Evolutionary conservation across 1,284 basidiomycete genomes (phyloP).

Genomic region (Pseudozyma thailandica): DNA sequence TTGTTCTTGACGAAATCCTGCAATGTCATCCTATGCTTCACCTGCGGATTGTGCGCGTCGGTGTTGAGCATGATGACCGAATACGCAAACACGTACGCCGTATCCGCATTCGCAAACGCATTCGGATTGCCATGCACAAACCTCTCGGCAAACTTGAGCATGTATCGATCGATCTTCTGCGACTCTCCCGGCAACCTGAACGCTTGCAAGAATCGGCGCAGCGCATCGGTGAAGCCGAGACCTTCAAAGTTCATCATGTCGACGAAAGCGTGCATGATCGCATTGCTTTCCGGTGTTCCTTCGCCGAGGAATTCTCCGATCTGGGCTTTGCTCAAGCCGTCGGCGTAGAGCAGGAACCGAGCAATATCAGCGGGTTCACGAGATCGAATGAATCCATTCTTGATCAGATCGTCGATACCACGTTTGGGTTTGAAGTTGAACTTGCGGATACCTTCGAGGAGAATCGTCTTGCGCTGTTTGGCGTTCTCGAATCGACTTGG

Average conservation of each 20-base stretch:
- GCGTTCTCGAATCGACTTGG: slow-evolving; percentile 93
- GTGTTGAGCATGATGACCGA: slow-evolving; percentile 69
- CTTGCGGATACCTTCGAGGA: slow-evolving; percentile 94
- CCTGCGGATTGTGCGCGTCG: slow-evolving; percentile 67
- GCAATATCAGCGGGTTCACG: slow-evolving; percentile 84
- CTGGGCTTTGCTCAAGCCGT: slow-evolving; percentile 93
- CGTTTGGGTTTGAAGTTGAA: slow-evolving; percentile 94
- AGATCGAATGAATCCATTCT: slow-evolving; percentile 86
- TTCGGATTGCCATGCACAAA: slow-evolving; percentile 65
- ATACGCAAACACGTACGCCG: slow-evolving; percentile 67
- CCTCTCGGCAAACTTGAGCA: slow-evolving; percentile 68
- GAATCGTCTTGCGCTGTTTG: slow-evolving; percentile 94
- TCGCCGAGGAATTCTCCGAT: slow-evolving; percentile 95
- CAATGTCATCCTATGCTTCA: slow-evolving; percentile 67
- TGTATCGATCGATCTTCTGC: slow-evolving; percentile 68
- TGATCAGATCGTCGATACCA: slow-evolving; percentile 89
- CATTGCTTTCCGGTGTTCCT: slow-evolving; percentile 66
- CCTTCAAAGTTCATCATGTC: slow-evolving; percentile 67
- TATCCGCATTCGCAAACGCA: slow-evolving; percentile 67
- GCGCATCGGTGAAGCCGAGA: slow-evolving; percentile 63
- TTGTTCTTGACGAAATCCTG: slow-evolving; percentile 68
- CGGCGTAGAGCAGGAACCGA: slow-evolving; percentile 84
- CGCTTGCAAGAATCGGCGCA: slow-evolving; percentile 65
- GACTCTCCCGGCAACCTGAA: slow-evolving; percentile 67
- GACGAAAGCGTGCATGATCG: slow-evolving; percentile 68